A percentile compares a stretch with the other conserved stretches of the same genome.
These are phyloP conservation scores for Somion occarium DNA, from an alignment of 1,284 basidiomycete genomes.

Conservation along the genomic window DNA sequence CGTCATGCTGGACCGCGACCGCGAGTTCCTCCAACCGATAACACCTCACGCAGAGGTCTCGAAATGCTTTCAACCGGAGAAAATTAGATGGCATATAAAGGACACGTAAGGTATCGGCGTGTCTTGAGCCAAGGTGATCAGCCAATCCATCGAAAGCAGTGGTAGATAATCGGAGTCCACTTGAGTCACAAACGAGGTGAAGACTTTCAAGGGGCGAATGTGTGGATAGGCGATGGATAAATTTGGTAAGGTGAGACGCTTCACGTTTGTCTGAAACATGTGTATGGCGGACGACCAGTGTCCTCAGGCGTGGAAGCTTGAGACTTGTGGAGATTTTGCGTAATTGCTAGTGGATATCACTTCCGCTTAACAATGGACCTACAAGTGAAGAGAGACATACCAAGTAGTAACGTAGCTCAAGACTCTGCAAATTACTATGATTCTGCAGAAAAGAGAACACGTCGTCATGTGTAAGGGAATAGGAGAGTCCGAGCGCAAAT, in stretches of 20 bases:
- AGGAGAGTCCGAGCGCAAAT: slow-evolving; percentile 46
- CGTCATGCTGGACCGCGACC: background rate
- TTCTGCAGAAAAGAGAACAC: slow-evolving; percentile 40
- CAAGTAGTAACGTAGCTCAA: slow-evolving; percentile 45
- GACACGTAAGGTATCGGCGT: background rate
- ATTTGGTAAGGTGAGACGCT: slow-evolving; percentile 35
- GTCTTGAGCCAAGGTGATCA: background rate
- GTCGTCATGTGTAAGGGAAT: slow-evolving; percentile 46
- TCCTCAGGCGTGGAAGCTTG: slow-evolving; percentile 30
- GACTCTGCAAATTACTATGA: slow-evolving; percentile 30
- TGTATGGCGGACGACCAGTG: slow-evolving; percentile 34
- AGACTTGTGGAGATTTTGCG: slow-evolving; percentile 27
- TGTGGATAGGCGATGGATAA: slow-evolving; percentile 37
- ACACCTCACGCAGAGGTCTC: background rate
- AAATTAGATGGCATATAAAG: background rate
- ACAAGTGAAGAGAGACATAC: slow-evolving; percentile 24
- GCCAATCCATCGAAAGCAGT: background rate
- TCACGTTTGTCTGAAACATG: slow-evolving; percentile 23
- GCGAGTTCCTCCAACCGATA: background rate
- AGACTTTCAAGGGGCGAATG: slow-evolving; percentile 36
- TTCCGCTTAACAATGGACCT: background rate
- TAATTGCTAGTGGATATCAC: slow-evolving; percentile 37
- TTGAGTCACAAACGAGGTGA: slow-evolving; percentile 18
- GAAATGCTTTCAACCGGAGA: background rate
- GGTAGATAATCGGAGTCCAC: background rate